phyloP scores from a whole-genome alignment of 2,329 filamentous ascomycete genomes.

The Pleurostoma richardsiae region DNA sequence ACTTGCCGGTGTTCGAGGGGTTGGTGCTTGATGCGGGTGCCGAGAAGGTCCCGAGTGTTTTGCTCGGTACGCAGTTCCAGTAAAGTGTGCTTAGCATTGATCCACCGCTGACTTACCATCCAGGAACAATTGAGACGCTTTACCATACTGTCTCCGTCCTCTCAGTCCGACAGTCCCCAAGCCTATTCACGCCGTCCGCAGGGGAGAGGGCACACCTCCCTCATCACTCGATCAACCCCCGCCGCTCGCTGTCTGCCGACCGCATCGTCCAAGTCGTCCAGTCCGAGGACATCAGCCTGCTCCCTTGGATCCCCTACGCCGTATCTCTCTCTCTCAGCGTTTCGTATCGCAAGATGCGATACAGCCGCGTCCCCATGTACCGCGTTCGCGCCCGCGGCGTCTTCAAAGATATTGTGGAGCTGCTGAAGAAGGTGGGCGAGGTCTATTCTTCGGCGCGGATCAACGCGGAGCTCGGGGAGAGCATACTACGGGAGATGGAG shows the following conservation, averaged over 20 bases:
- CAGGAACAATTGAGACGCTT: conserved; percentile 56
- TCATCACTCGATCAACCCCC: conserved; percentile 45
- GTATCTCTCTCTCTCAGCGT: conserved; percentile 57
- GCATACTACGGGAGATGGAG: conserved; percentile 52
- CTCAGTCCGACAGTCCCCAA: conserved; percentile 47
- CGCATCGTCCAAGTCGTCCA: conserved; percentile 51
- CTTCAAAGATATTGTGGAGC: conserved; percentile 49
- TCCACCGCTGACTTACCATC: neutral
- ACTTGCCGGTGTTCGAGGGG: conserved; percentile 51
- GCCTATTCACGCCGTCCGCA: conserved; percentile 14
- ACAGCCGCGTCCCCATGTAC: conserved; percentile 55
- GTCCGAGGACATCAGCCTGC: conserved; percentile 38
- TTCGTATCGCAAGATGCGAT: conserved; percentile 59
- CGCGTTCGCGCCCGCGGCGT: conserved; percentile 47
- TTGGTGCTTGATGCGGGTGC: conserved; percentile 52
- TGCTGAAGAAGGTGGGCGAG: conserved; percentile 47
- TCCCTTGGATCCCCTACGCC: conserved; percentile 58
- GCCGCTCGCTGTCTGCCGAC: conserved; percentile 52
- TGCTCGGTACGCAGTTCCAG: conserved; percentile 34
- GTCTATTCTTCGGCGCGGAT: conserved; percentile 54
- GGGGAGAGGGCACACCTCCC: conserved; percentile 33
- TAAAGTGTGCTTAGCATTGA: conserved; percentile 8
- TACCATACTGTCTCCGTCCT: conserved; percentile 62
- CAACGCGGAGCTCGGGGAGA: conserved; percentile 48
- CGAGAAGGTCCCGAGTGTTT: conserved; percentile 38